Percentiles rank a stretch among this genome's conserved stretches.
Conservation (phyloP, 2,329 filamentous ascomycete species). For the Penicillium sp. region DNA sequence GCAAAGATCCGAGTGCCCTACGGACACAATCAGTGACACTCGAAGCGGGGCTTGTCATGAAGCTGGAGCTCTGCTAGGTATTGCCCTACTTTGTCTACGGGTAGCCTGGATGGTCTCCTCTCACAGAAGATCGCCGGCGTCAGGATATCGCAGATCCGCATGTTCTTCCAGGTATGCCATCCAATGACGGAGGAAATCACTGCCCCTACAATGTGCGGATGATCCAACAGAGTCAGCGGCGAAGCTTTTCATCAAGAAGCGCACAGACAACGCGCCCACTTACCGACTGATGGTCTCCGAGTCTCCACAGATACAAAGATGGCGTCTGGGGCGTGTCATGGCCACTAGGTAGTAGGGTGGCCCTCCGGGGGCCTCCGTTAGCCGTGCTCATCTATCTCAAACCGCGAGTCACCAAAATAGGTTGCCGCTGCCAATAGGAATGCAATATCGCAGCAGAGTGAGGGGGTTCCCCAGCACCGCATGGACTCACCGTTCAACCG, state of each 20-base stretch:
- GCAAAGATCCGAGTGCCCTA: no score
- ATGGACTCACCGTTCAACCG: constrained; percentile 72
- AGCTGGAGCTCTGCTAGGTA: background rate
- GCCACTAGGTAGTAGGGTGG: constrained; percentile 59
- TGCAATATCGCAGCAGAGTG: background rate
- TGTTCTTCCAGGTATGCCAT: constrained; percentile 87
- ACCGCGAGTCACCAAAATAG: background rate
- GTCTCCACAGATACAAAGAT: constrained; percentile 85
- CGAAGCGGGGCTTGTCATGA: background rate
- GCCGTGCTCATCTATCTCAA: background rate
- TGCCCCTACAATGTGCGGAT: constrained; percentile 55
- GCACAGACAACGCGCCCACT: constrained; percentile 49
- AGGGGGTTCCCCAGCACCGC: no score
- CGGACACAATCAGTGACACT: no score
- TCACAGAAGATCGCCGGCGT: constrained; percentile 42
- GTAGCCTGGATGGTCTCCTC: background rate
- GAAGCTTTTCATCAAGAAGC: background rate
- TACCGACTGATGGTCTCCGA: constrained; percentile 86
- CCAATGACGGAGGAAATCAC: constrained; percentile 79
- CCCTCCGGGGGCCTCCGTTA: constrained; percentile 7
- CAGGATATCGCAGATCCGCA: constrained; percentile 83
- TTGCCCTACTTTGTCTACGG: background rate
- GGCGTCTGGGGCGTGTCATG: constrained; percentile 90
- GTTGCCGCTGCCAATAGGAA: background rate
- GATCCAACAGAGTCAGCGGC: constrained; percentile 4